phyloP scores from a whole-genome alignment of 768 basidiomycete genomes.

The Galerina marginata region DNA sequence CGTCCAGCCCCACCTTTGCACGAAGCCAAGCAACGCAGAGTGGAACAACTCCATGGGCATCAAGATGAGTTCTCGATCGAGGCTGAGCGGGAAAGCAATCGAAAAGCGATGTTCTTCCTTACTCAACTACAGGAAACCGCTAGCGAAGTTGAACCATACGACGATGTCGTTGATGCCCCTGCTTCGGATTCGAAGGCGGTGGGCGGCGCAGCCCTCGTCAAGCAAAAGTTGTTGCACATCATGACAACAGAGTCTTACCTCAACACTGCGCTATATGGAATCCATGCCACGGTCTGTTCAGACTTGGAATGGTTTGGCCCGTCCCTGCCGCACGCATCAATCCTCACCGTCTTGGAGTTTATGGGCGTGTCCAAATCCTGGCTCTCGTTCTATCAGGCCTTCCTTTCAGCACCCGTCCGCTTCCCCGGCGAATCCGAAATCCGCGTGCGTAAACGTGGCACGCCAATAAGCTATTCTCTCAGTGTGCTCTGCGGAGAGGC shows the following conservation, averaged over 20 bases:
- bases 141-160: conserved; percentile 13
- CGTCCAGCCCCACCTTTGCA: not conserved
- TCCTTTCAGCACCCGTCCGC: conserved; percentile 37
- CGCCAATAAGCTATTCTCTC: conserved; percentile 47
- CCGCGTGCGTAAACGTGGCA: conserved; percentile 46
- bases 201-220: conserved; percentile 28
- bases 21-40: conserved; percentile 17
- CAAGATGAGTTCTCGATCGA: conserved; percentile 29
- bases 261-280: conserved; percentile 39
- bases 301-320: conserved; percentile 51
- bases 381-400: conserved; percentile 39
- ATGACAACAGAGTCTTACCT: conserved; percentile 47
- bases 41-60: conserved; percentile 25
- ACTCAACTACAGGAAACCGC: conserved; percentile 35
- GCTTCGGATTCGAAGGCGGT: conserved; percentile 12
- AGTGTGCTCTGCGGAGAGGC: conserved; percentile 47
- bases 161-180: conserved; percentile 26
- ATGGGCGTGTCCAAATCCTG: conserved; percentile 43
- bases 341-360: conserved; percentile 43
- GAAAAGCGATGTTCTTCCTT: conserved; percentile 37
- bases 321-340: conserved; percentile 46
- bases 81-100: conserved; percentile 27
- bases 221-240: conserved; percentile 45
- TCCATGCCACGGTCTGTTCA: conserved; percentile 42
- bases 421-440: conserved; percentile 39